Base-by-base conservation (phyloP, 1,139 yeast genomes). In the Debaryomyces robertsiae region DNA sequence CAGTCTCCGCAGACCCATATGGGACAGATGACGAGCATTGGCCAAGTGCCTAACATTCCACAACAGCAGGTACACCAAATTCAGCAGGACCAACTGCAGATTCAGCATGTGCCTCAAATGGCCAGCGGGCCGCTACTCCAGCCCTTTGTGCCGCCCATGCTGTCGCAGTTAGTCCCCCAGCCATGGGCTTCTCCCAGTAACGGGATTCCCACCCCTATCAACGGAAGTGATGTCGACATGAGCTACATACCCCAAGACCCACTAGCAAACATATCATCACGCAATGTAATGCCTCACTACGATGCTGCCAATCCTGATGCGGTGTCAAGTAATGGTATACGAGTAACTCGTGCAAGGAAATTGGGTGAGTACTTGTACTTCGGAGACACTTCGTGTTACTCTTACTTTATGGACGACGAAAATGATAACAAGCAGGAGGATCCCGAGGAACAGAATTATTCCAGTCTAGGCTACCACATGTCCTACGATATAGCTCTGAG, bases 361-460 rank as follows among this genome's bases (percentile, higher is more conserved):
- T 36, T 38, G 18, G 42, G 39, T 32, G 39, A 34, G 5, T 43
- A 24, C 32, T 37, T 40, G 11, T 40, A 45, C 32, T 39, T 46
- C 17, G 51, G 52, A 3, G 38, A 46, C 6, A 41, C 48, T 5
- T 32, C 52, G 5, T 43, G 42, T 24, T 39, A 39, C 22, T 37
- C 42, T 2, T 43, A 43, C 28, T 46, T 49, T 30, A 35, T 29
- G 2, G 48, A 34, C 16, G 36, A 24, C 9, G 36, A 17, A 6
- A 11, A 16, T 18, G 27, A 15, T 6, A 25, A 35, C 9, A 18
- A 29, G 23, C 30, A 10, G 3, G 38, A 33, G 7, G 32, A 27
- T 15, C 23, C 34, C 15, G 22, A 24, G 10, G 18, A 25, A 4
- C 36, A 44, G 23, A 28, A 36, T 10, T 3, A 32, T 31, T 23